phyloP scores from a whole-genome alignment of 2,329 filamentous ascomycete genomes.

The Shiraia sp. region DNA sequence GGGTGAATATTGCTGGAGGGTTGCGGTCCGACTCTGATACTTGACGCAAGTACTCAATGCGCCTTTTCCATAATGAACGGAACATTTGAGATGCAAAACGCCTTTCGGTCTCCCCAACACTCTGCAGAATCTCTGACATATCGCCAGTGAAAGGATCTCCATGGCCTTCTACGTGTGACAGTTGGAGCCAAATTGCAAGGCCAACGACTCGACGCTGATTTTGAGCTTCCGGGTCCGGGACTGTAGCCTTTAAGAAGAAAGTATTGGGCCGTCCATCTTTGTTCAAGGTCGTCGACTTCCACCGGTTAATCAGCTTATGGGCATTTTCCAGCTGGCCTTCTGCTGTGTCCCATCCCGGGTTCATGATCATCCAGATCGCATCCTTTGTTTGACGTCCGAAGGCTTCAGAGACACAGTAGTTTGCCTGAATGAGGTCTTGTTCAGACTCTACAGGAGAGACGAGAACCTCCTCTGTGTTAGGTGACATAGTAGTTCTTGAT shows the following conservation, averaged over 20 bases:
- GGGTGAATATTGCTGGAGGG: slow-evolving; percentile 54
- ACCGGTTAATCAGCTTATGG: slow-evolving; percentile 49
- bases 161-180: slow-evolving; percentile 53
- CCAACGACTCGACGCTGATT: slow-evolving; percentile 50
- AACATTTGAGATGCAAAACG: slow-evolving; percentile 53
- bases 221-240: slow-evolving; percentile 39
- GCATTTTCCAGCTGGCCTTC: slow-evolving; percentile 47
- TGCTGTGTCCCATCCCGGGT: slow-evolving; percentile 60
- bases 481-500: slow-evolving; percentile 11
- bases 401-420: slow-evolving; percentile 41
- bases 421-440: slow-evolving; percentile 30
- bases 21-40: slow-evolving; percentile 23
- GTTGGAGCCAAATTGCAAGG: slow-evolving; percentile 60
- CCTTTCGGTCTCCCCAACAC: slow-evolving; percentile 51
- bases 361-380: slow-evolving; percentile 56
- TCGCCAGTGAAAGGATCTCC: slow-evolving; percentile 46
- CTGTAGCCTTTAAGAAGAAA: slow-evolving; percentile 59
- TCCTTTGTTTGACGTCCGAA: slow-evolving; percentile 59
- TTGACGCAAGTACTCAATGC: slow-evolving; percentile 40
- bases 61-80: slow-evolving; percentile 49
- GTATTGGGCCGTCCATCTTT: slow-evolving; percentile 53
- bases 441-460: slow-evolving; percentile 24
- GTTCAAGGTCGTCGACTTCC: slow-evolving; percentile 47
- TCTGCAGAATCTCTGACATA: slow-evolving; percentile 22
- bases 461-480: slow-evolving; percentile 14